Conservation (phyloP, 768 basidiomycete genomes). For the Tubosaeta sp. region DNA sequence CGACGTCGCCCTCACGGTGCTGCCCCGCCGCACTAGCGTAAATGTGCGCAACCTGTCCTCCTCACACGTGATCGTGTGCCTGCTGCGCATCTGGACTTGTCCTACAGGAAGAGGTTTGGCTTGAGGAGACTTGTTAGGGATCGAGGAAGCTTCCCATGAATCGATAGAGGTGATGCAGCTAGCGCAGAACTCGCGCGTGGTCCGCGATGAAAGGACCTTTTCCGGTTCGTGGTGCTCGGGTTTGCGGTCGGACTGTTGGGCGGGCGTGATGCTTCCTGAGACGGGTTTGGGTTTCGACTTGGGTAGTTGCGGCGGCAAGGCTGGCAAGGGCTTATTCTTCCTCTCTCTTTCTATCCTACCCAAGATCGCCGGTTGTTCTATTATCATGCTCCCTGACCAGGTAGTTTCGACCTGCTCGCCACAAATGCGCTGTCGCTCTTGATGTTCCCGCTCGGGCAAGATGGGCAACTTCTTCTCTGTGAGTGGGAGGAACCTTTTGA, state of each 20-base stretch:
- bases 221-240: constrained; percentile 18
- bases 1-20: constrained; percentile 42
- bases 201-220: constrained; percentile 13
- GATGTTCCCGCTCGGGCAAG: constrained; percentile 46
- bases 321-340: constrained; percentile 17
- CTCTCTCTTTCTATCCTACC: constrained; percentile 43
- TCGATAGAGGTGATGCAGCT: no score
- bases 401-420: constrained; percentile 34
- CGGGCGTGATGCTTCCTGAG: constrained; percentile 6
- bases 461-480: constrained; percentile 44
- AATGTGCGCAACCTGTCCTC: constrained; percentile 43
- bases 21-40: constrained; percentile 42
- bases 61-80: constrained; percentile 38
- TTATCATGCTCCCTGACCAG: constrained; percentile 31
- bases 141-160: constrained; percentile 25
- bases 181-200: constrained; percentile 21
- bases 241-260: constrained; percentile 8
- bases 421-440: constrained; percentile 43
- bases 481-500: constrained; percentile 41
- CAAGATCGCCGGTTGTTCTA: constrained; percentile 43
- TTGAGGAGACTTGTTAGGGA: constrained; percentile 17
- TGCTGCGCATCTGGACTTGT: constrained; percentile 24
- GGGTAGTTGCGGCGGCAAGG: background rate
- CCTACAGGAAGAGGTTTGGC: constrained; percentile 18
- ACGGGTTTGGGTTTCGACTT: constrained; percentile 1